Percentiles rank a stretch among this genome's conserved stretches.
Evolutionary conservation across 2,329 filamentous ascomycete genomes (phyloP).

Genomic region (Fusarium verticillioides): DNA sequence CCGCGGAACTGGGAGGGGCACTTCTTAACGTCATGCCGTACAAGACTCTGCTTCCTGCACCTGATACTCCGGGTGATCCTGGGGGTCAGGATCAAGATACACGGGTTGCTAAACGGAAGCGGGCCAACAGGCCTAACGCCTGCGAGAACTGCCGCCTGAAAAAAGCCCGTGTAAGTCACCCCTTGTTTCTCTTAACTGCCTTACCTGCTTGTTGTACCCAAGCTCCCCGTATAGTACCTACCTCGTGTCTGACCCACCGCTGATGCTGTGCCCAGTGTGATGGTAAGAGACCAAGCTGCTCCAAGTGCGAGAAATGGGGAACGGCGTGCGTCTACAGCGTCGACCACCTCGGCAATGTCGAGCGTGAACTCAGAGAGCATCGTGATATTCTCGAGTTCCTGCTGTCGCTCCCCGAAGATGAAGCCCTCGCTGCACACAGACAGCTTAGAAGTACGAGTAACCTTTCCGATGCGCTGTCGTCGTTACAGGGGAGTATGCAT

Average conservation of each 20-base stretch:
- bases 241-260: conserved; percentile 15
- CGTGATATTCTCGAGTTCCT: conserved; percentile 23
- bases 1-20: not conserved
- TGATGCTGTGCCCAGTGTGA: conserved; percentile 16
- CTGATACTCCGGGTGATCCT: not conserved
- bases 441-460: conserved; percentile 4
- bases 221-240: not conserved
- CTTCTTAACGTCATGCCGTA: conserved; percentile 1
- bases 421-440: conserved; percentile 8
- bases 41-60: conserved; percentile 15
- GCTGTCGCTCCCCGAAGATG: conserved; percentile 9
- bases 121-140: conserved; percentile 26
- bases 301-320: conserved; percentile 25
- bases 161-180: conserved; percentile 31
- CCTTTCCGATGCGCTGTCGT: conserved; percentile 9
- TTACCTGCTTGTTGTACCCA: not conserved
- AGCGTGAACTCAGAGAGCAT: conserved; percentile 23
- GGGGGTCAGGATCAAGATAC: conserved; percentile 13
- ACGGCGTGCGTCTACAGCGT: conserved; percentile 16
- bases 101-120: conserved; percentile 10
- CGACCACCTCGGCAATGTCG: conserved; percentile 21
- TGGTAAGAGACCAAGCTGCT: conserved; percentile 21
- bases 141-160: conserved; percentile 29
- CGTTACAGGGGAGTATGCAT: conserved; percentile 26
- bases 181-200: not conserved